Evolutionary conservation across 805 yeast genomes (phyloP).

Genomic region (Kodamaea nitidulidarum): DNA sequence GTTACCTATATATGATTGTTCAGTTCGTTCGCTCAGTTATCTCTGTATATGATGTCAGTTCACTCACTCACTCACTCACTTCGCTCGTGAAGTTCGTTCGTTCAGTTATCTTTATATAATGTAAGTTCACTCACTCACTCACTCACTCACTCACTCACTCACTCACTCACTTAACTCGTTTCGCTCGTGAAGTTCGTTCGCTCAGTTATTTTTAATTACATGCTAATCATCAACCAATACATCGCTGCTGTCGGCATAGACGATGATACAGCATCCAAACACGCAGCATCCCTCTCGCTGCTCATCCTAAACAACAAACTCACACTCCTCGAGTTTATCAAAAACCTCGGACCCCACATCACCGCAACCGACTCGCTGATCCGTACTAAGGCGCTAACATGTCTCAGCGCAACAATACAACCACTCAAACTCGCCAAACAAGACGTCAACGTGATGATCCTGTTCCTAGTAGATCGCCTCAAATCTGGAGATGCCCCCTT

Average conservation of each 20-base stretch:
- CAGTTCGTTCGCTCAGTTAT: too few species aligned
- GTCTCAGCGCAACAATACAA: conserved; percentile 37
- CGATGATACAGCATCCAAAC: conserved; percentile 15
- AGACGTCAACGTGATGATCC: conserved; percentile 47
- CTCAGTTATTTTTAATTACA: background rate
- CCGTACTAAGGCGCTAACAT: conserved; percentile 44
- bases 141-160: too few species aligned
- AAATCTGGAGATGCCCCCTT: conserved; percentile 47
- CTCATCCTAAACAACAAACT: conserved; percentile 20
- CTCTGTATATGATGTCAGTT: too few species aligned
- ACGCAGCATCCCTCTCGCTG: conserved; percentile 21
- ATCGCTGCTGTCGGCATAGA: conserved; percentile 28
- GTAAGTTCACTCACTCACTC: too few species aligned
- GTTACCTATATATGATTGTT: too few species aligned
- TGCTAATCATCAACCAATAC: conserved; percentile 40
- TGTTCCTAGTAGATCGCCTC: conserved; percentile 62
- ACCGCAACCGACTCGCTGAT: conserved; percentile 54
- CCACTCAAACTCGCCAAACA: conserved; percentile 29
- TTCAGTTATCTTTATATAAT: too few species aligned
- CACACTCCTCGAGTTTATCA: conserved; percentile 50
- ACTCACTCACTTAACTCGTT: too few species aligned
- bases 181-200: too few species aligned
- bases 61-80: too few species aligned
- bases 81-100: too few species aligned
- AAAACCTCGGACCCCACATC: conserved; percentile 55